Evolutionary conservation across 1,284 basidiomycete species (phyloP), one percentile per base, ranked within the genome.

Genomic region (Volvariella volvacea): DNA sequence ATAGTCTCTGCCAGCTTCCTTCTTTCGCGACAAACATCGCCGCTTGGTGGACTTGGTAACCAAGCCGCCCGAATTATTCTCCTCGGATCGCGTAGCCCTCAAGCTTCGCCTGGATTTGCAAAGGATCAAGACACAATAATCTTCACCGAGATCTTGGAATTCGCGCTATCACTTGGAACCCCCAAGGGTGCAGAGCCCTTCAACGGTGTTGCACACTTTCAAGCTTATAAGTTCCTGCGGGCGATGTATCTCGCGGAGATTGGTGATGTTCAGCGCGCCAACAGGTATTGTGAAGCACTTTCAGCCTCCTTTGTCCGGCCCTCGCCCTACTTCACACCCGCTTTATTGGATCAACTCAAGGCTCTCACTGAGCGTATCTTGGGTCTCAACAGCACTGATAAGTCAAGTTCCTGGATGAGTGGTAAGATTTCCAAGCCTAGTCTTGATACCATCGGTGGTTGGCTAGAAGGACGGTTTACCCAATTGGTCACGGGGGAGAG

Each of bases 401-500:
- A 86, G 65, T 66, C 78, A 16, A 71, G 76, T 33, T 86, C 88
- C 3, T 89, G 92, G 91, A 88, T 93, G 50, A 74, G 81, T 22
- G 75, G 80, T 28, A 92, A 88, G 60, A 71, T 92, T 45, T 73
- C 79, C 51, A 88, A 92, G 64, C 92, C 94, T 0, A 96, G 91
- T 47, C 72, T 98, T 42, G 93, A 97, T 57, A 87, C 86, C 38
- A 80, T 99, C 39, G 91, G 95, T 43, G 88, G 85, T 43, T 97
- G 92, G 80, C 74, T 99, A 20, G 95, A 95, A 63, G 88, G 89
- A n/a, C 79, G 88, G 10, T 82, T 99, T 53, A 93, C 92, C 22
- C 96, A 96, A 61, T 88, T 99, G 55, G 95, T 99, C 50, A 92
- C 94, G 10, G 96, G 93, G 2, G 92, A 95, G 46, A 77, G 68